Evolutionary conservation across 495 filamentous ascomycete genomes (phyloP), one percentile per base, ranked within the genome.

Genomic region (Penicillium riverlandense): DNA sequence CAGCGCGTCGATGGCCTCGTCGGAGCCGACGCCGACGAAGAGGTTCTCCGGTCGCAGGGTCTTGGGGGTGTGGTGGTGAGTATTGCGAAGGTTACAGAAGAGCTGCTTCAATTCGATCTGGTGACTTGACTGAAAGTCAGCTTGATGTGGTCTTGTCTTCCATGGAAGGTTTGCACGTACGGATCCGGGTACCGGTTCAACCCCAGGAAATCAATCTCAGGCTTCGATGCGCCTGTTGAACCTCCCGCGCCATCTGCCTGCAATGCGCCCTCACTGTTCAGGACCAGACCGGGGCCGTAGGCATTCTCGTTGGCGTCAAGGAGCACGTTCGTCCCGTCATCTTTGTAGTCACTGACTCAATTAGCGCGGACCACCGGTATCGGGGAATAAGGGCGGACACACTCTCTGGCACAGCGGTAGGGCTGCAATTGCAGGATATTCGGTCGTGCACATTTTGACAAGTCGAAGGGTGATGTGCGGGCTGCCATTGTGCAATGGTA

Each of bases 261-360:
- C 11, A 78, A 65, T 31, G 69, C 66, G n/a, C 71, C 72, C 41
- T 73, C 57, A 10, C 51, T 46, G 39, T 61, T 69, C 41, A 80
- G 44, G 8, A 65, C 66, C 33, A 90, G 65, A 11, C 81, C 78
- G 1, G 92, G 90, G 2, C 94, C 92, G 65, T 84, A 96, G 41
- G 92, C 90, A 60, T 97, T 98, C 65, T 98, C 92, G 53, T 98
- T 98, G 45, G 94, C 92, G 58, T 98, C 92, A 45, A 98, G 85
- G 28, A 98, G 81, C 44, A 97, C 83, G 61, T 97, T 97, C 37
- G 84, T 95, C 51, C 92, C 94, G 58, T 98, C 86, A 60, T 98
- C 92, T 75, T 97, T 95, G 76, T 97, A 97, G 78, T 98, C 90
- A 75, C 88, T 95, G 64, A 46, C 45, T 59, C 47, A 53, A 53